Conservation (phyloP, 495 filamentous ascomycete species). For the Beverwykella pulmonaria region DNA sequence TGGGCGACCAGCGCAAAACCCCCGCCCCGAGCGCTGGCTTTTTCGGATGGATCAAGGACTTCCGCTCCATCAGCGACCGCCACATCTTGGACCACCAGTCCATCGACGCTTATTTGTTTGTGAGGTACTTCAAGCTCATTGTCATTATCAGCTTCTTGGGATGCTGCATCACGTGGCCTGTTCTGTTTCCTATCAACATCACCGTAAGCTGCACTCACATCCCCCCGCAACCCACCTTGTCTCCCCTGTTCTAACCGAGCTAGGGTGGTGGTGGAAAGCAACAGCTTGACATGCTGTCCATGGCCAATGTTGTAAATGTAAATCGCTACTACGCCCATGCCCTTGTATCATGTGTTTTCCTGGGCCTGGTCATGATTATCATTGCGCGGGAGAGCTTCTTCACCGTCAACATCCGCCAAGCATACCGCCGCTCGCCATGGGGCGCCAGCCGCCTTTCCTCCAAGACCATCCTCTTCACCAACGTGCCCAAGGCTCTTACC, state of each 20-base stretch:
- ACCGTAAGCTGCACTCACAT: conserved; percentile 40
- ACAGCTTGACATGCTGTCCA: conserved; percentile 78
- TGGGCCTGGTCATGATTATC: conserved; percentile 77
- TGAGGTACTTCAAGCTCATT: conserved; percentile 49
- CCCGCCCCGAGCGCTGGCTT: conserved; percentile 66
- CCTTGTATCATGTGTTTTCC: conserved; percentile 69
- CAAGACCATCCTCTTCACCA: conserved; percentile 88
- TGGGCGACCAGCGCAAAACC: conserved; percentile 59
- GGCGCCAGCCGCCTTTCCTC: conserved; percentile 91
- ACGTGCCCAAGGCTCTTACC: conserved; percentile 78
- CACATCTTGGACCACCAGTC: conserved; percentile 88
- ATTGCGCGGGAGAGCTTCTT: conserved; percentile 90
- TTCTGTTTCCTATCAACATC: conserved; percentile 51
- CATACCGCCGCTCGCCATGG: conserved; percentile 84
- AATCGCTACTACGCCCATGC: conserved; percentile 78
- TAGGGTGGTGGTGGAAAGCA: conserved; percentile 54
- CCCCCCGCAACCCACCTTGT: neutral
- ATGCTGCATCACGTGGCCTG: conserved; percentile 49
- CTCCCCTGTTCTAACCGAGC: neutral
- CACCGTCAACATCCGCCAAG: conserved; percentile 95
- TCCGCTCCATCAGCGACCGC: conserved; percentile 78
- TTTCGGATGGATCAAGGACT: conserved; percentile 73
- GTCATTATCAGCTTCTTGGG: conserved; percentile 48
- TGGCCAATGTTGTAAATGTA: conserved; percentile 66
- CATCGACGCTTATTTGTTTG: conserved; percentile 64